These are phyloP conservation scores for Kalmanozyma brasiliensis DNA, from an alignment of 1,284 basidiomycete species.

Conservation along the genomic window DNA sequence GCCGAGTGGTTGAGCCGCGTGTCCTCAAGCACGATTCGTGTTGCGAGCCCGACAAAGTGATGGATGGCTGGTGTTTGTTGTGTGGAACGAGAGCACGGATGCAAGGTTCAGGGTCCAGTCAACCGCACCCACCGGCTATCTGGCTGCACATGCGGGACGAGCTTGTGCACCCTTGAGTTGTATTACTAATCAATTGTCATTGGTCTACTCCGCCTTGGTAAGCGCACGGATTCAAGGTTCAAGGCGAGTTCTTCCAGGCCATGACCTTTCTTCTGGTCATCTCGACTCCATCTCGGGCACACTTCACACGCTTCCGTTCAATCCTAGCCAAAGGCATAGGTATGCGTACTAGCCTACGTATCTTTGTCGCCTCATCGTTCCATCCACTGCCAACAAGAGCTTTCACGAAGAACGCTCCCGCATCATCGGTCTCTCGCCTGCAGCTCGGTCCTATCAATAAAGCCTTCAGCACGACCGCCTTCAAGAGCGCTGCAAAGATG, in stretches of 20 bases:
- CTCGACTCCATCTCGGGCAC: no score
- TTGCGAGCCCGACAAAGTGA: background rate
- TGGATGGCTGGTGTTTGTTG: background rate
- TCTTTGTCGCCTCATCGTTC: background rate
- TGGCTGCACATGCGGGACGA: background rate
- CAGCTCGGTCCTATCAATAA: background rate
- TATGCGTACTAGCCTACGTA: conserved; percentile 7
- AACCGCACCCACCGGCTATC: conserved; percentile 1
- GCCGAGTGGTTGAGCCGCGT: background rate
- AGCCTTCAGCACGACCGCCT: conserved; percentile 1
- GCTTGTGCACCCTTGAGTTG: background rate
- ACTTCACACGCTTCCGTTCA: background rate
- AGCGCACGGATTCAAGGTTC: conserved; percentile 6
- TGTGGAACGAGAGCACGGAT: background rate
- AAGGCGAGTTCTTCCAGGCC: no score
- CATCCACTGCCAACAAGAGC: background rate
- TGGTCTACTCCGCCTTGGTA: background rate
- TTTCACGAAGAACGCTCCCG: background rate
- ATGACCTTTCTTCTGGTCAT: no score
- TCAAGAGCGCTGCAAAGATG: conserved; percentile 23
- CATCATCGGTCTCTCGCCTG: background rate
- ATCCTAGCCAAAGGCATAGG: conserved; percentile 6
- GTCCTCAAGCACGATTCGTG: background rate
- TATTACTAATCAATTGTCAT: conserved; percentile 23
- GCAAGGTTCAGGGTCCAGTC: conserved; percentile 27